Percentiles rank a stretch among this genome's conserved stretches.
Evolutionary conservation across 805 yeast genomes (phyloP).

Genomic region (Wickerhamomyces subpelliculosus): DNA sequence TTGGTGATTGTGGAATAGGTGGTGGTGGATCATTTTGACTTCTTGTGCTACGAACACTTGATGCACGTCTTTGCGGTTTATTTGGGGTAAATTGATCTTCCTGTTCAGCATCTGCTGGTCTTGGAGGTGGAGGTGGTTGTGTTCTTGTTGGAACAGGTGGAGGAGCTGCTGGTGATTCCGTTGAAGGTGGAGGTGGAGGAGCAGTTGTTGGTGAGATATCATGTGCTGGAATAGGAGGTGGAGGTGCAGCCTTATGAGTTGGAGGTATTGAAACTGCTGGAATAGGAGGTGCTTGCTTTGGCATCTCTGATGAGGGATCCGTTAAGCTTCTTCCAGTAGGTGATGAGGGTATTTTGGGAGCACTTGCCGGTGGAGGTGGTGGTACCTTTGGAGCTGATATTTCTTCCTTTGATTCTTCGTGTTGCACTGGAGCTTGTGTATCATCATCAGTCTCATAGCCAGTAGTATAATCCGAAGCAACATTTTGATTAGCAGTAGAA

Average conservation of each 20-base stretch:
- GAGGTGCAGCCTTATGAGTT: conserved; percentile 5
- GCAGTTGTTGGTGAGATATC: conserved; percentile 14
- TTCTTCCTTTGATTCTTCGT: conserved; percentile 10
- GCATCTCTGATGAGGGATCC: background rate
- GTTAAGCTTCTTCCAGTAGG: conserved; percentile 10
- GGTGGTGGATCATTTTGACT: conserved; percentile 9
- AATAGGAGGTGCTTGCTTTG: conserved; percentile 15
- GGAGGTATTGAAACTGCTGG: conserved; percentile 19
- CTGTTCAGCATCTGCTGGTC: background rate
- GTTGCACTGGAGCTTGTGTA: conserved; percentile 14
- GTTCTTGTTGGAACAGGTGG: conserved; percentile 8
- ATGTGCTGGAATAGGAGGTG: conserved; percentile 1
- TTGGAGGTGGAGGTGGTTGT: conserved; percentile 9
- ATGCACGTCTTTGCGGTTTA: background rate
- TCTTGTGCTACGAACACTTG: background rate
- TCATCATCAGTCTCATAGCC: conserved; percentile 73
- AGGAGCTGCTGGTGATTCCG: conserved; percentile 8
- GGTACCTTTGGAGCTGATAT: conserved; percentile 12
- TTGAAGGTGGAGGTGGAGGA: conserved; percentile 14
- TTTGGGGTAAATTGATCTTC: background rate
- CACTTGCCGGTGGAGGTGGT: conserved; percentile 3
- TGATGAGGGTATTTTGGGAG: conserved; percentile 12
- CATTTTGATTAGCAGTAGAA: conserved; percentile 4
- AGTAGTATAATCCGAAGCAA: conserved; percentile 32
- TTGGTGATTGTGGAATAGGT: conserved; percentile 3